Conservation (phyloP, 257 asterid species). For the Lithospermum erythrorhizon region DNA sequence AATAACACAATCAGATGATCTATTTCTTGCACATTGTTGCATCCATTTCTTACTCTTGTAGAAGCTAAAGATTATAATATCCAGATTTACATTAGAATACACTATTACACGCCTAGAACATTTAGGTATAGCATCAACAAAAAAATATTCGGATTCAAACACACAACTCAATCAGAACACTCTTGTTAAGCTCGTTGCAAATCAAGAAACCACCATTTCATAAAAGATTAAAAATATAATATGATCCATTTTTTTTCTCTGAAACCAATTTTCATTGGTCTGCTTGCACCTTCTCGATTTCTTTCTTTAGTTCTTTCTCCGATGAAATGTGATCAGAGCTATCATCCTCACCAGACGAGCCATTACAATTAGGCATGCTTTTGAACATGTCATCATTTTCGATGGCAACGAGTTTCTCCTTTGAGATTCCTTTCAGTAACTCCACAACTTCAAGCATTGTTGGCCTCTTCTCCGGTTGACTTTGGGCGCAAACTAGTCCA, state of each 20-base stretch:
- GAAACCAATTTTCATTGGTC: not conserved
- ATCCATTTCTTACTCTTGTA: too few relatives aligned
- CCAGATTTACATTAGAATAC: too few relatives aligned
- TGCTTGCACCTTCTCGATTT: constrained; percentile 39
- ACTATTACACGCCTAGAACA: too few relatives aligned
- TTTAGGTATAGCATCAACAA: too few relatives aligned
- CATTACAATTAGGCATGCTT: constrained; percentile 21
- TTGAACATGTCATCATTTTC: constrained; percentile 70
- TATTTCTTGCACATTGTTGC: too few relatives aligned
- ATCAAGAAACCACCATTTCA: not conserved
- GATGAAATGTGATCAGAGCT: constrained; percentile 32
- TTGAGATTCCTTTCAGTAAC: constrained; percentile 54
- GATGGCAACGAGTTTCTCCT: constrained; percentile 49
- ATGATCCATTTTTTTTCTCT: not conserved
- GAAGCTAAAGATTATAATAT: too few relatives aligned
- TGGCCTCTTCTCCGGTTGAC: constrained; percentile 68
- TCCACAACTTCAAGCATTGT: constrained; percentile 68
- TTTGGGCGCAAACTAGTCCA: constrained; percentile 56
- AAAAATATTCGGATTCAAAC: too few relatives aligned
- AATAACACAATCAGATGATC: too few relatives aligned
- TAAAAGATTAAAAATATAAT: not conserved
- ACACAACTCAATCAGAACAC: not conserved
- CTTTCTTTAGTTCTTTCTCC: constrained; percentile 25
- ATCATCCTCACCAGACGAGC: constrained; percentile 32
- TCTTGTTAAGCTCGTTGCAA: not conserved